These are phyloP conservation scores for Blastocystis sp. DNA, from an alignment of 352 stramenopile genomes.

Conservation along the genomic window DNA sequence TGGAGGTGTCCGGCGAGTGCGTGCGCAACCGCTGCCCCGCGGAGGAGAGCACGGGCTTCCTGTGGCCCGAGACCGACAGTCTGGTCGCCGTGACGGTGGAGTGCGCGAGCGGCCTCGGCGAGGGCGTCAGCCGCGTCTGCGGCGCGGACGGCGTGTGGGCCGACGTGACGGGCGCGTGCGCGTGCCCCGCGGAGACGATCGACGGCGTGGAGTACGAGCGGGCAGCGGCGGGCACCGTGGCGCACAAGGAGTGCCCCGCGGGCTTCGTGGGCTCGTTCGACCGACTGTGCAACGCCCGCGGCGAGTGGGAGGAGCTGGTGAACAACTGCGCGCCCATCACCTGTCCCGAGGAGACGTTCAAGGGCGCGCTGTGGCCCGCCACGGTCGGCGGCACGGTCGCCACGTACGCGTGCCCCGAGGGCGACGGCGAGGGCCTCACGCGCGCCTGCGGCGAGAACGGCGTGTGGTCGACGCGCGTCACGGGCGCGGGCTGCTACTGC, in stretches of 20 bases:
- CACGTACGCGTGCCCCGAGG: background rate
- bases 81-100: background rate
- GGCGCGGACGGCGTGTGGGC: constrained; percentile 32
- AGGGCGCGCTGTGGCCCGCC: constrained; percentile 11
- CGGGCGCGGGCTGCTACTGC: constrained; percentile 27
- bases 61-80: constrained; percentile 17
- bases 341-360: constrained; percentile 26
- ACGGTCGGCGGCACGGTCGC: constrained; percentile 3
- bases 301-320: constrained; percentile 32
- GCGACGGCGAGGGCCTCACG: background rate
- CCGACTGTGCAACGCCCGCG: background rate
- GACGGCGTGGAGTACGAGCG: background rate
- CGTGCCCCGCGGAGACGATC: background rate
- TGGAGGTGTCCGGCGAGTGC: constrained; percentile 5
- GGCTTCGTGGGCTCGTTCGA: background rate
- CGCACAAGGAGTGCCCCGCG: background rate
- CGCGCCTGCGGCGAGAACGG: constrained; percentile 26
- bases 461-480: constrained; percentile 20
- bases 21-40: constrained; percentile 37
- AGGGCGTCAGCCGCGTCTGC: background rate
- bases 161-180: constrained; percentile 15
- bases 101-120: background rate
- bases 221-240: background rate
- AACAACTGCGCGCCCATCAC: constrained; percentile 25
- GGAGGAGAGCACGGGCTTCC: constrained; percentile 5